A percentile compares a stretch with the other conserved stretches of the same genome.
phyloP scores from a whole-genome alignment of 345 rosid genomes.

The Linum lewisii region DNA sequence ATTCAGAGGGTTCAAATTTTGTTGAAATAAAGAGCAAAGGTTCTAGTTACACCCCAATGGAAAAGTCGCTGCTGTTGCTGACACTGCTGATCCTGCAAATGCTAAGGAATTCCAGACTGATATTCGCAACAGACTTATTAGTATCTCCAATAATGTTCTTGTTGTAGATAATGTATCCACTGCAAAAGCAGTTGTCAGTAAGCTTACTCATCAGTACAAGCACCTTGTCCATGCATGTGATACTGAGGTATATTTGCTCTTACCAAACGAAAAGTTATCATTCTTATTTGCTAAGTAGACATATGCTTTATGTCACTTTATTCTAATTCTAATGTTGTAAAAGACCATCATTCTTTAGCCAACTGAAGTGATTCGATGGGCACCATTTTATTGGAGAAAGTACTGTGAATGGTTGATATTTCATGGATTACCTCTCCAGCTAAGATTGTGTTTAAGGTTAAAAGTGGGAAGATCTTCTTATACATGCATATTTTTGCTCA shows the following conservation, averaged over 20 bases:
- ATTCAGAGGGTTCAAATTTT: neutral
- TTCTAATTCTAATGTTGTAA: neutral
- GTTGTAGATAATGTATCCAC: slow-evolving; percentile 48
- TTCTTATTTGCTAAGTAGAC: neutral
- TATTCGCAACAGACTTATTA: slow-evolving; percentile 37
- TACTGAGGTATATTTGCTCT: slow-evolving; percentile 56
- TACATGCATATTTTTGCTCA: neutral
- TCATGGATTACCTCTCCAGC: neutral
- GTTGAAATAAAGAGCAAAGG: slow-evolving; percentile 1
- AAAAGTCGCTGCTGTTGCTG: slow-evolving; percentile 12
- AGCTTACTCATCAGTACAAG: slow-evolving; percentile 49
- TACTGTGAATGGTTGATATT: neutral
- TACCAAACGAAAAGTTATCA: slow-evolving; percentile 9
- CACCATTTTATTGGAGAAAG: neutral
- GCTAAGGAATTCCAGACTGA: slow-evolving; percentile 7
- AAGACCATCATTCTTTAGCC: neutral
- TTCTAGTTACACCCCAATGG: slow-evolving; percentile 7
- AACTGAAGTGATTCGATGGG: neutral
- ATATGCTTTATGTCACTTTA: neutral
- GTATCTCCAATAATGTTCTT: slow-evolving; percentile 48
- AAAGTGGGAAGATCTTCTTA: neutral
- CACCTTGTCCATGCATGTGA: slow-evolving; percentile 81
- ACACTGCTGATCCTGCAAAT: neutral
- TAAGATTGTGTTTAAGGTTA: neutral
- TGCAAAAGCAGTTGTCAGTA: slow-evolving; percentile 46